Percentiles rank a stretch among this genome's conserved stretches.
These are phyloP conservation scores for Nitzschia palea DNA, from an alignment of 108 stramenopile species.

Conservation along the genomic window DNA sequence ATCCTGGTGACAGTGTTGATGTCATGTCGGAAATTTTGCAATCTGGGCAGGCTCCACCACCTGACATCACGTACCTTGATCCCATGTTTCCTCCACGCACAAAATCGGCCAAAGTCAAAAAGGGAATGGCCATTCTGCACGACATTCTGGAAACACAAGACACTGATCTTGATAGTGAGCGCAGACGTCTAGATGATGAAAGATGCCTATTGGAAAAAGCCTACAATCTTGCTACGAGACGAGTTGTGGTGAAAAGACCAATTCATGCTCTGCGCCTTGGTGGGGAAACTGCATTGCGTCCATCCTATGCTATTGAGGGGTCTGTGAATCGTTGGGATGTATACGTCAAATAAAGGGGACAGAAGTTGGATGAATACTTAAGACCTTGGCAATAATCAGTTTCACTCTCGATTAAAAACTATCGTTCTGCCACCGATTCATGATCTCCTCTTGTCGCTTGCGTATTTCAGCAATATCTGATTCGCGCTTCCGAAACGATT, in stretches of 20 bases:
- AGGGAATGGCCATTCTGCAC: constrained; percentile 84
- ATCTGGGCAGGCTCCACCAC: neutral
- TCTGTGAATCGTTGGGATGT: constrained; percentile 84
- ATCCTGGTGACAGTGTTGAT: constrained; percentile 51
- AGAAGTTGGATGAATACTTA: too few species aligned
- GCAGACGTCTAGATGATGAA: constrained; percentile 37
- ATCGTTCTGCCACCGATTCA: neutral
- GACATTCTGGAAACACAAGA: constrained; percentile 56
- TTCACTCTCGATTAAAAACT: neutral
- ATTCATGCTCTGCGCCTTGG: constrained; percentile 66
- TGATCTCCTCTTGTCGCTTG: neutral
- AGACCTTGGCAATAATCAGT: neutral
- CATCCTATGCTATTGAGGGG: constrained; percentile 67
- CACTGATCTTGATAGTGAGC: neutral
- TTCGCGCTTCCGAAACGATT: neutral
- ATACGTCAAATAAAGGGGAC: constrained; percentile 59
- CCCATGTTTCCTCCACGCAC: constrained; percentile 87
- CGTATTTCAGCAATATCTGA: neutral
- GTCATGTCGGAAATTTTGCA: constrained; percentile 17
- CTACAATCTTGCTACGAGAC: constrained; percentile 28
- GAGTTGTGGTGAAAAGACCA: constrained; percentile 86
- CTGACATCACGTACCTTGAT: constrained; percentile 73
- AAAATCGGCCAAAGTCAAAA: constrained; percentile 76
- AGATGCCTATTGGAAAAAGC: constrained; percentile 50
- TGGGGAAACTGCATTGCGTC: constrained; percentile 4